Evolutionary conservation across 1,139 yeast genomes (phyloP), one percentile per base, ranked within the genome.

Genomic region (Nakaseomyces kungkrabaensis): DNA sequence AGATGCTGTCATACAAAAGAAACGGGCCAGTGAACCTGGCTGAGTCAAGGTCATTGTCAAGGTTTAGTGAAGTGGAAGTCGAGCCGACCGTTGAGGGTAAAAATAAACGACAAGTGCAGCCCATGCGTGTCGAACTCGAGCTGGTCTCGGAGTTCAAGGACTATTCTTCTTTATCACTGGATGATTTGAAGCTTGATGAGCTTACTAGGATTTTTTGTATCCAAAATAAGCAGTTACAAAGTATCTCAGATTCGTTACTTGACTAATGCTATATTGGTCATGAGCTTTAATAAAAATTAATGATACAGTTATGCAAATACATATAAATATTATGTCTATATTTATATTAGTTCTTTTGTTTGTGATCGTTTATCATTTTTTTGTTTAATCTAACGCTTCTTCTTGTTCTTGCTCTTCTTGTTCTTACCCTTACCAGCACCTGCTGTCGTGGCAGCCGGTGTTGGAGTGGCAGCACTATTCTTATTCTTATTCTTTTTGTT

Each of bases 1-100:
- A 67, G 46, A 50, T 68, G 6, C 48, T 67, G 41, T 52, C 58
- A 4, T 60, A 50, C 47, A 48, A 44, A 34, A 27, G 11, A 25
- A 29, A 29, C 11, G n/a, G 44, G 34, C 44, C 44, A 8, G 44
- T 41, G 24, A 41, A 29, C 34, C n/a, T 41, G 44, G 44, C 44
- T 3, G 33, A 27, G 25, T 29, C 33, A 8, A 6, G 44, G 34
- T 41, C 44, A 3, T 17, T 41, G n/a, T 41, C 44, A 10, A n/a
- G 44, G 44, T 13, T 41, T 13, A 41, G 25, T 26, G 42, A 38
- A n/a, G 42, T n/a, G 4, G 31, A 13, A 17, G 25, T 31, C 3
- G 25, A n/a, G 3, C 6, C 10, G 2, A 26, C 17, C 8, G 31
- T 4, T 25, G 31, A 7, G 13, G 31, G 42, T 17, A 11, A 10